A percentile compares a stretch with the other conserved stretches of the same genome.
Conservation (phyloP, 139 green algal species). For the Yamagishiella unicocca region DNA sequence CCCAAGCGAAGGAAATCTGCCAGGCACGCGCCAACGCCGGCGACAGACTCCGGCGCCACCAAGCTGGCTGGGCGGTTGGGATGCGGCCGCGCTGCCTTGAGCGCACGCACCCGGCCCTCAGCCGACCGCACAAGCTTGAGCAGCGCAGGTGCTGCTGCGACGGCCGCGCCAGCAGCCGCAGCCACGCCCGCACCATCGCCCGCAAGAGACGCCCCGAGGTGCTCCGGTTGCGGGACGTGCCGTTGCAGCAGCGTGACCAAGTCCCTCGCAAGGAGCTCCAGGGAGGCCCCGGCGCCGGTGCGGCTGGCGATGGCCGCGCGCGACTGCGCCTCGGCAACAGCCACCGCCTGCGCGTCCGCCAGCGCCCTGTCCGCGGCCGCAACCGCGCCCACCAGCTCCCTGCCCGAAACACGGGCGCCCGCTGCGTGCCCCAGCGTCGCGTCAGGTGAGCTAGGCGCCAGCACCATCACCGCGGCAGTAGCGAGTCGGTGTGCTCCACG, state of each 20-base stretch:
- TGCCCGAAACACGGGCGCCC: not conserved
- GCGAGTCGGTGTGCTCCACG: constrained; percentile 31
- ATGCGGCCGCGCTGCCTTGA: not conserved
- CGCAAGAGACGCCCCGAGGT: not conserved
- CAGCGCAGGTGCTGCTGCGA: no score
- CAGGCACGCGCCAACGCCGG: not conserved
- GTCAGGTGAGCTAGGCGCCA: not conserved
- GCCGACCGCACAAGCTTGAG: not conserved
- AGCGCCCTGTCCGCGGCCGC: not conserved
- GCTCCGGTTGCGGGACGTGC: not conserved
- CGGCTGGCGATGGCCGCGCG: not conserved
- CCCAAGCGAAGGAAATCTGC: not conserved
- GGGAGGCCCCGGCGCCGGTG: not conserved
- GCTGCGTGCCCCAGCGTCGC: not conserved
- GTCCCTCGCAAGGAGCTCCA: not conserved
- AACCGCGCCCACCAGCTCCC: constrained; percentile 25
- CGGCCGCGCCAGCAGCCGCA: not conserved
- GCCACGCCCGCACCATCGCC: not conserved
- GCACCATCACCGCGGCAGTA: not conserved
- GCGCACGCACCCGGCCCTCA: not conserved
- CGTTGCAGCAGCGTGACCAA: constrained; percentile 2
- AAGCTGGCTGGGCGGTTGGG: no score
- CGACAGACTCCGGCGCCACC: not conserved
- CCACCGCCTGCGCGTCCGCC: not conserved
- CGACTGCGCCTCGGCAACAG: not conserved